Conservation (phyloP, 352 stramenopile species). For the Chrysophaeum taylorii region DNA sequence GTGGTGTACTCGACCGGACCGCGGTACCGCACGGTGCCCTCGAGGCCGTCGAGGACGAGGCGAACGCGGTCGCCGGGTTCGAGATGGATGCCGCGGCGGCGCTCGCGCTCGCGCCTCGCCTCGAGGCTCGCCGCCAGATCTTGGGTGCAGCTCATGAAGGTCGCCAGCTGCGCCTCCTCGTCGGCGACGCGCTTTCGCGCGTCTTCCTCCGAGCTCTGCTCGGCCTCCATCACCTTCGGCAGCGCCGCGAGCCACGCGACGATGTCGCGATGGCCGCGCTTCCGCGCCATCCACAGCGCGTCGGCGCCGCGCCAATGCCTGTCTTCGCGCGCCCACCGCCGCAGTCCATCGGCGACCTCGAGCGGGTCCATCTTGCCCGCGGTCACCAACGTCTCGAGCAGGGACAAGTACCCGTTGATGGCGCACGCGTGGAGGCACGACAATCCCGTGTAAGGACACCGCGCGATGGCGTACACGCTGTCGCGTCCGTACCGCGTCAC, state of each 20-base stretch:
- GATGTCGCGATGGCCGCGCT: slow-evolving; percentile 19
- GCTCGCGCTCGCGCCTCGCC: not conserved
- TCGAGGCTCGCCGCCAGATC: not conserved
- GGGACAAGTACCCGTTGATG: slow-evolving; percentile 19
- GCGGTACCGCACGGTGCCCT: not conserved
- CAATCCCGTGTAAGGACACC: not conserved
- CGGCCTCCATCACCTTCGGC: slow-evolving; percentile 8
- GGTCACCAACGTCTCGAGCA: slow-evolving; percentile 16
- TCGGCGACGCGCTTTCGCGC: not conserved
- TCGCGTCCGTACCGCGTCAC: not conserved
- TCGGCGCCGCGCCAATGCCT: slow-evolving; percentile 17
- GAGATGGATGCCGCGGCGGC: not conserved
- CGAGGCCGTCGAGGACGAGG: not conserved
- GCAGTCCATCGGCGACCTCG: not conserved
- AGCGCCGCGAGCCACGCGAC: slow-evolving; percentile 18
- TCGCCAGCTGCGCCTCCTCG: not conserved
- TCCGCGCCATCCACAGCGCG: slow-evolving; percentile 14
- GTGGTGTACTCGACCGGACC: not conserved
- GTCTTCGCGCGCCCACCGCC: not conserved
- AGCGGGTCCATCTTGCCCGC: slow-evolving; percentile 13
- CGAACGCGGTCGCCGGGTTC: not conserved
- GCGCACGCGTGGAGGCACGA: slow-evolving; percentile 13
- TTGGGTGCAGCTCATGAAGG: not conserved
- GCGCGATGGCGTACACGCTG: not conserved
- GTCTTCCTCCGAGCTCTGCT: not conserved